Evolutionary conservation across 148 eudicot genomes (phyloP).

Genomic region (Rhododendron kiyosumense): DNA sequence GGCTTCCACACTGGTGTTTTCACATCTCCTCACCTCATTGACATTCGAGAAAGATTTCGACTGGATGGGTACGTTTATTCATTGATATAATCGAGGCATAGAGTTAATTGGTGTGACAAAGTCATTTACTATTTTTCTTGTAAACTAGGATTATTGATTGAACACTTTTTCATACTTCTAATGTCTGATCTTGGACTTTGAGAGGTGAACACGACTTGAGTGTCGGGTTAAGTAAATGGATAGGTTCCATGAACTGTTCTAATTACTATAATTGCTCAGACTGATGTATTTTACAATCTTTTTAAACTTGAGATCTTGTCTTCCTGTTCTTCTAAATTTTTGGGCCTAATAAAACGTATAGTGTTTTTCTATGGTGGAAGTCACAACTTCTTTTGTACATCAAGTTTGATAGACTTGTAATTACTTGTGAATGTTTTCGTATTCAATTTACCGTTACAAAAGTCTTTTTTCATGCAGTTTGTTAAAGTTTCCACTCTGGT

Average conservation of each 20-base stretch:
- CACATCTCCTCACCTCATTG: conserved; percentile 98
- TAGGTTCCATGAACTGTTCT: not conserved
- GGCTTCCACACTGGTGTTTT: conserved; percentile 95
- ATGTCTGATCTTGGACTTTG: not conserved
- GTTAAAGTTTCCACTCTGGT: conserved; percentile 2
- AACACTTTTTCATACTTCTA: not conserved
- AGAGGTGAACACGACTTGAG: not conserved
- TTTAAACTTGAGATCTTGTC: not conserved
- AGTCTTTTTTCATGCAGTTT: not conserved
- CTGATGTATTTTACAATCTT: not conserved
- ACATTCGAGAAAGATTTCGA: conserved; percentile 92
- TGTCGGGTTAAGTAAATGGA: not conserved
- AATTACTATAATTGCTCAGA: not conserved
- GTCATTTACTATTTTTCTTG: not conserved
- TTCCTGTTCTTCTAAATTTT: not conserved
- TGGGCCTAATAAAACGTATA: not conserved
- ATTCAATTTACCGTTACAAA: not conserved
- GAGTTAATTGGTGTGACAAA: not conserved
- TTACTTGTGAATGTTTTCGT: not conserved
- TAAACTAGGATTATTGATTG: not conserved
- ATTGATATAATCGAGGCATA: not conserved
- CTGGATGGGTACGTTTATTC: conserved; percentile 65
- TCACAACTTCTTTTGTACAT: not conserved
- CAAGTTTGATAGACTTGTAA: not conserved
- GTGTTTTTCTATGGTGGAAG: not conserved